Evolutionary conservation across 2,329 filamentous ascomycete species (phyloP).

Genomic region (Fusarium newnesense): DNA sequence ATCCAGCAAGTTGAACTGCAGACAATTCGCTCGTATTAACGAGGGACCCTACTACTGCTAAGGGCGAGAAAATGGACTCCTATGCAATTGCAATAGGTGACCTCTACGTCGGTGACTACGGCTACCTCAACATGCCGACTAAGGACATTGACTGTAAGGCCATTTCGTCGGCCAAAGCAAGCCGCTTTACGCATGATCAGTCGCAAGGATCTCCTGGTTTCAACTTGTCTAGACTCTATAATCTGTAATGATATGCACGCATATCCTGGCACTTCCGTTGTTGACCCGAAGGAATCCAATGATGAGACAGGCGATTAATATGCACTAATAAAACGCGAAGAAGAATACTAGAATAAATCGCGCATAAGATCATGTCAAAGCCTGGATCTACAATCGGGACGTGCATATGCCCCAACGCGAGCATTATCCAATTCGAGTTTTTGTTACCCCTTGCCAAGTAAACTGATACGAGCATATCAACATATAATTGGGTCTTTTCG

Average conservation of each 20-base stretch:
- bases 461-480: not conserved
- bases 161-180: too few species aligned
- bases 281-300: not conserved
- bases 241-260: not conserved
- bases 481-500: not conserved
- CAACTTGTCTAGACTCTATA: not conserved
- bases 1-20: too few species aligned
- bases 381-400: constrained; percentile 5
- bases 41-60: too few species aligned
- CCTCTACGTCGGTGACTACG: not conserved
- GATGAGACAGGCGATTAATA: not conserved
- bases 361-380: constrained; percentile 6
- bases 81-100: too few species aligned
- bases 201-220: not conserved
- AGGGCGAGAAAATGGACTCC: too few species aligned
- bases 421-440: not conserved
- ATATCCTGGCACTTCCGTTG: not conserved
- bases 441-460: constrained; percentile 3
- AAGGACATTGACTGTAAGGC: too few species aligned
- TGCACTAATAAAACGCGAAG: not conserved
- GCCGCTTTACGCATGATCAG: not conserved
- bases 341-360: constrained; percentile 34
- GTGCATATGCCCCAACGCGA: constrained; percentile 8
- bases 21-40: too few species aligned
- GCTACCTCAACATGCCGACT: accelerated